phyloP scores from a whole-genome alignment of 2,329 filamentous ascomycete species.

The Claviceps maximensis region DNA sequence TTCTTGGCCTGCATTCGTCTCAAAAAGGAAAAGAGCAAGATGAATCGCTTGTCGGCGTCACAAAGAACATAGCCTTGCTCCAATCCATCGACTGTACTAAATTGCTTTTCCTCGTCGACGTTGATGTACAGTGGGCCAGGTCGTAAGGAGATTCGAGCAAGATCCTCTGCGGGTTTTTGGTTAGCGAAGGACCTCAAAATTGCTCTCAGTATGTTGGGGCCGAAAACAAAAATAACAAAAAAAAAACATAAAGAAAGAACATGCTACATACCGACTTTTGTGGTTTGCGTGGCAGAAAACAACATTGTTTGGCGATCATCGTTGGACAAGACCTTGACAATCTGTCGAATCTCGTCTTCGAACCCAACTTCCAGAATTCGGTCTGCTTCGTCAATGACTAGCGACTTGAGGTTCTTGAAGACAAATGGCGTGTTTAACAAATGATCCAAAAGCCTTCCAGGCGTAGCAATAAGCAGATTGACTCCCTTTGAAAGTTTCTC shows the following conservation, averaged over 20 bases:
- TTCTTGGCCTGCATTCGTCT: slow-evolving; percentile 64
- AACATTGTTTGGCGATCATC: slow-evolving; percentile 88
- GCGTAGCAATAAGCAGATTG: slow-evolving; percentile 87
- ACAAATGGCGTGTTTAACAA: slow-evolving; percentile 83
- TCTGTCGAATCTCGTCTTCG: slow-evolving; percentile 95
- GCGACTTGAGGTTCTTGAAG: slow-evolving; percentile 83
- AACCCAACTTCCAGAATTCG: slow-evolving; percentile 95
- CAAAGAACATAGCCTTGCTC: slow-evolving; percentile 95
- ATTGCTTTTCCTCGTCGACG: slow-evolving; percentile 79
- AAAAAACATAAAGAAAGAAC: not conserved
- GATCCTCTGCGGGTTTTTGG: slow-evolving; percentile 47
- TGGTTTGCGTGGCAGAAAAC: slow-evolving; percentile 98
- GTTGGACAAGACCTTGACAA: slow-evolving; percentile 84
- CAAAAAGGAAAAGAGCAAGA: slow-evolving; percentile 86
- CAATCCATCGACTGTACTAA: slow-evolving; percentile 81
- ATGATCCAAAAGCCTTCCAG: slow-evolving; percentile 84
- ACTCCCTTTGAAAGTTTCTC: slow-evolving; percentile 92
- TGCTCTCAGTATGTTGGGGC: not conserved
- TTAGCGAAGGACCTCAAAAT: not conserved
- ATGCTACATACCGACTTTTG: slow-evolving; percentile 52
- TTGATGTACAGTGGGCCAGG: slow-evolving; percentile 93
- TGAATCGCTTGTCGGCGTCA: slow-evolving; percentile 85
- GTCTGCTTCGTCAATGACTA: slow-evolving; percentile 95
- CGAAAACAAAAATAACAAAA: not conserved
- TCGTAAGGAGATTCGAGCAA: slow-evolving; percentile 83